Conservation (phyloP, 2,329 filamentous ascomycete species). For the Gnomoniopsis smithogilvyi region DNA sequence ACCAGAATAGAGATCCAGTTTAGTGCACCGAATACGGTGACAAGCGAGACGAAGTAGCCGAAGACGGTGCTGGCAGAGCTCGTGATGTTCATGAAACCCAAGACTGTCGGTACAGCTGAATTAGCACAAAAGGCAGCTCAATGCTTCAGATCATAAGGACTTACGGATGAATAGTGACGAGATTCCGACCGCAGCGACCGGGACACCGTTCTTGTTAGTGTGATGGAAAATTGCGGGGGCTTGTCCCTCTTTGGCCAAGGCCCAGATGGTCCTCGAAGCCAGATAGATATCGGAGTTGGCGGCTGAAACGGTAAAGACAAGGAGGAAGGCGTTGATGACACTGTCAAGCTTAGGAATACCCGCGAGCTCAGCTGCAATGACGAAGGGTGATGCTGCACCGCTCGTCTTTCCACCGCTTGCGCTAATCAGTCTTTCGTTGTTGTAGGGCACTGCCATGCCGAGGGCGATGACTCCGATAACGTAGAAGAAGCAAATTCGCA, state of each 20-base stretch:
- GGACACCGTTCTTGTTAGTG: constrained; percentile 36
- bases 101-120: constrained; percentile 2
- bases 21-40: constrained; percentile 40
- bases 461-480: constrained; percentile 61
- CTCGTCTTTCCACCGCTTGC: constrained; percentile 47
- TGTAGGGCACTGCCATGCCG: constrained; percentile 56
- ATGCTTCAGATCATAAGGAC: too few species aligned
- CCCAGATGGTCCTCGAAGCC: constrained; percentile 37
- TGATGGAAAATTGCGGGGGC: constrained; percentile 33
- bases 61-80: constrained; percentile 27
- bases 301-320: constrained; percentile 56
- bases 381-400: constrained; percentile 39
- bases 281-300: constrained; percentile 59
- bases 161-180: constrained; percentile 31
- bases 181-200: constrained; percentile 34
- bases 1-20: constrained; percentile 40
- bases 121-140: too few species aligned
- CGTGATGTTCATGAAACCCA: constrained; percentile 33
- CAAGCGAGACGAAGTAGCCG: constrained; percentile 38
- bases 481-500: constrained; percentile 56
- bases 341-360: constrained; percentile 47
- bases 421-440: constrained; percentile 48
- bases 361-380: constrained; percentile 50
- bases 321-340: constrained; percentile 59
- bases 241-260: constrained; percentile 36